Base-by-base conservation (phyloP, 208 protist genomes). In the Acanthamoeba triangularis region DNA sequence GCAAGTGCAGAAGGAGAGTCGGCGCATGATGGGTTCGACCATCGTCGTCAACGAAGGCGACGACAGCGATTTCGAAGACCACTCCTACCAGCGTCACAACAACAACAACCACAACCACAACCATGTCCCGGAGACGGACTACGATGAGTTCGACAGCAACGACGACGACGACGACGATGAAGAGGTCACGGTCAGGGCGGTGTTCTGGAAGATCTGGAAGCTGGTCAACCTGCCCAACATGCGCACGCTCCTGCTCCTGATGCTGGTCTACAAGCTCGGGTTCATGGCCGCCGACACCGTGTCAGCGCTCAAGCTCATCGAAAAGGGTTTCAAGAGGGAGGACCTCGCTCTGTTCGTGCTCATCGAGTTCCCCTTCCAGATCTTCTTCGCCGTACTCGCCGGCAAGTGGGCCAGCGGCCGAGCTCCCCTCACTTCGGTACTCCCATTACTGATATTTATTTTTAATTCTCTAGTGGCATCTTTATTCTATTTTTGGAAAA, bases 321-420 rank as follows among this genome's bases (percentile, higher is more conserved):
- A 96, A 30, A 96, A 96, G 80, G 95, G 95, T 47, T 96, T 96
- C 92, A 96, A 95, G 87, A 96, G 80, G 47, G 94, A 95, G 65
- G 94, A 96, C 74, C 49, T 96, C 18, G 95, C 95, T n/a, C 41
- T 94, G 20, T 90, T 96, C 52, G 95, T 96, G 23, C 69, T 96
- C n/a, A 87, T 96, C 65, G 94, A 85, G 61, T 96, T 96, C 94
- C 95, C 95, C 35, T 96, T 96, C 52, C 80, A 96, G 35, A 95
- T 96, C n/a, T 16, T 92, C 41, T 96, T 96, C 56, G 90, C 95
- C n/a, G 65, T 96, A 6, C 61, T 96, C 23, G 95, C 95, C 30
- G 95, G 95, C 41, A 35, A 56, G 25, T 93, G 91, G 91, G 33
- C 91, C 30, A 95, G 72, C 72, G 91, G 69, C 35, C 44, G 28